These are phyloP conservation scores for Fusarium sp. DNA, from an alignment of 2,329 filamentous ascomycete species.

Conservation along the genomic window DNA sequence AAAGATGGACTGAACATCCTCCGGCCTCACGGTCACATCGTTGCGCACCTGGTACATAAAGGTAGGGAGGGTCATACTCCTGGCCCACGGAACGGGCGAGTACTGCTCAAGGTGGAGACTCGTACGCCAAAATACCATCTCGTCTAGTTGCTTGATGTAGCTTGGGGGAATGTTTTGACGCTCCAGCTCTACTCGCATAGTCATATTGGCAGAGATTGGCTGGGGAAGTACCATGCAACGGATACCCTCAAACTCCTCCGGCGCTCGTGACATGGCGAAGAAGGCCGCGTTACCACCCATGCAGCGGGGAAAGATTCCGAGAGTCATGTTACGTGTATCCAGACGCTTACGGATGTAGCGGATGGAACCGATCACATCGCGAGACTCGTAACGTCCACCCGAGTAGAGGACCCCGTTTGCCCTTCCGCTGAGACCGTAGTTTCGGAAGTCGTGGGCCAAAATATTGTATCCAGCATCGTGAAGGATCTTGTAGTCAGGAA, in stretches of 20 bases:
- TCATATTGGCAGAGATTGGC: constrained; percentile 1
- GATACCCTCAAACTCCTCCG: neutral
- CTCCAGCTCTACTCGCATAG: neutral
- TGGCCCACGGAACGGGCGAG: constrained; percentile 3
- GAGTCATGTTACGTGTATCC: neutral
- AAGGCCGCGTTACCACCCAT: neutral
- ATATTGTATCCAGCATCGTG: constrained; percentile 8
- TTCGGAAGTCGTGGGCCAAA: constrained; percentile 4
- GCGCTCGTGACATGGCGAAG: neutral
- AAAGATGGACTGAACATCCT: constrained; percentile 6
- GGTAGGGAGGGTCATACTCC: constrained; percentile 1
- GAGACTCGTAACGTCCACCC: constrained; percentile 2
- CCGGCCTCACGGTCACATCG: neutral
- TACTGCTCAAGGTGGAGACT: constrained; percentile 6
- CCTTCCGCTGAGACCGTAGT: constrained; percentile 6
- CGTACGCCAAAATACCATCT: constrained; percentile 13
- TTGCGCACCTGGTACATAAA: constrained; percentile 11
- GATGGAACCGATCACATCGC: constrained; percentile 6
- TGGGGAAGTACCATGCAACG: neutral
- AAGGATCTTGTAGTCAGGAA: constrained; percentile 10
- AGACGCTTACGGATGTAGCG: constrained; percentile 1
- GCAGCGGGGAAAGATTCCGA: neutral
- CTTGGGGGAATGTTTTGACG: neutral
- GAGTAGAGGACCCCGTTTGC: constrained; percentile 13
- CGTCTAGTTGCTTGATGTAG: neutral